phyloP scores from a whole-genome alignment of 2,329 filamentous ascomycete genomes.

The Venturia pyrina region DNA sequence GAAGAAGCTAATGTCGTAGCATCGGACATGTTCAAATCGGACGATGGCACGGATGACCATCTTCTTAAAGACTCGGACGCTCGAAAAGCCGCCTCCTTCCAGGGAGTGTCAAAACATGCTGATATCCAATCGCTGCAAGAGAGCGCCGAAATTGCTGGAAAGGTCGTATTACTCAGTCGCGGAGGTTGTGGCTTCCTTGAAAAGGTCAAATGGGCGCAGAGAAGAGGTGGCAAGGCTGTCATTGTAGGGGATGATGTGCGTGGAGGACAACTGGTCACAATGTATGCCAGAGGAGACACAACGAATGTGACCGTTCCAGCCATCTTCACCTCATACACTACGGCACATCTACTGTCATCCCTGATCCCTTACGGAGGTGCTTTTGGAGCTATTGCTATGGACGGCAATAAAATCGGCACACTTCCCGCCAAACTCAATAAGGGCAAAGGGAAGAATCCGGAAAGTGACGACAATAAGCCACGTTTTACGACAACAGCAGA shows the following conservation, averaged over 20 bases:
- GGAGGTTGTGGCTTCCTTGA: constrained; percentile 94
- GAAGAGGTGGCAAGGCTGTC: constrained; percentile 75
- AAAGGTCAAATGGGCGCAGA: constrained; percentile 94
- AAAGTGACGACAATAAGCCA: constrained; percentile 18
- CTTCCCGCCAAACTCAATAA: constrained; percentile 10
- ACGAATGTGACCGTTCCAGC: constrained; percentile 92
- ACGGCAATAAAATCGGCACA: constrained; percentile 4
- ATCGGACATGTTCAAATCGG: constrained; percentile 22
- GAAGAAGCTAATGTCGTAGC: not conserved
- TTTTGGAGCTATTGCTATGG: not conserved
- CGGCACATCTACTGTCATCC: constrained; percentile 83
- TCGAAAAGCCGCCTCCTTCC: constrained; percentile 18
- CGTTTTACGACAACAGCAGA: constrained; percentile 16
- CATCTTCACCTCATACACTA: constrained; percentile 89
- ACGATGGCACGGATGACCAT: constrained; percentile 80
- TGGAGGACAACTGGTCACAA: constrained; percentile 82
- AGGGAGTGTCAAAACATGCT: constrained; percentile 46
- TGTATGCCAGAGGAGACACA: constrained; percentile 96
- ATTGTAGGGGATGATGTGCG: constrained; percentile 91
- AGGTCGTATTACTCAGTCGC: constrained; percentile 81
- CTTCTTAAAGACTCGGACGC: constrained; percentile 41
- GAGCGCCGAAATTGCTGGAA: constrained; percentile 83
- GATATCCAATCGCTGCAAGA: constrained; percentile 91
- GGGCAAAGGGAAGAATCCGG: constrained; percentile 7
- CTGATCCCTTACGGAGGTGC: constrained; percentile 60